Evolutionary conservation across 2,329 filamentous ascomycete species (phyloP), one percentile per base, ranked within the genome.

Genomic region (Corinectria fuckeliana): DNA sequence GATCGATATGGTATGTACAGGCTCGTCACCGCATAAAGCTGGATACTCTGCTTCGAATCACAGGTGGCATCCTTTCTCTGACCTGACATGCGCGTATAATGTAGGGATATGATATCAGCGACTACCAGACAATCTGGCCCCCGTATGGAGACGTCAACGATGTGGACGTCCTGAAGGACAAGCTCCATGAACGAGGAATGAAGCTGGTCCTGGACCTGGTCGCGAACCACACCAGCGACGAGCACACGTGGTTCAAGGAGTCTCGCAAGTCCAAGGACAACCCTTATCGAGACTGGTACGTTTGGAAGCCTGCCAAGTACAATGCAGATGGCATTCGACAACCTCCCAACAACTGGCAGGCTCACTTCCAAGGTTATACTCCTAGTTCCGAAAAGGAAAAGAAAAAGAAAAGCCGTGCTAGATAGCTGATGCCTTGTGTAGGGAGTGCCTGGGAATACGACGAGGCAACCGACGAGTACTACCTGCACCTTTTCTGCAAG

Each of bases 161-260:
- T 70, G 85, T 92, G 20, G 88, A 91, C 49, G 72, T 77, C 1
- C 75, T 92, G 53, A 87, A 88, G 52, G 73, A 85, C 47, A 82
- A 82, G 21, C 82, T 86, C 23, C 88, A 91, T 60, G 73, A 81
- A 28, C 78, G 87, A 2, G 84, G 82, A 2, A 90, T 92, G 83
- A 89, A 87, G 71, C 77, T 92, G 10, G 82, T 92, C 20, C 82
- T 92, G 65, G 90, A 92, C 68, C 76, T 92, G 9, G 90, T 92
- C 1, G 84, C 91, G 52, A 92, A 92, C 62, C 90, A 93, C 71
- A 92, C 89, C 1, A 79, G 75, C 41, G 74, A 81, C 61, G 77
- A 86, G 70, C 84, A 87, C 64, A 74, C 77, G 30, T 88, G 85
- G 85, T 88, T 88, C 73, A 75, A 80, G 44, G 80, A 86, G 64